These are phyloP conservation scores for Tephrocybe sp. DNA, from an alignment of 768 basidiomycete genomes.

Conservation along the genomic window DNA sequence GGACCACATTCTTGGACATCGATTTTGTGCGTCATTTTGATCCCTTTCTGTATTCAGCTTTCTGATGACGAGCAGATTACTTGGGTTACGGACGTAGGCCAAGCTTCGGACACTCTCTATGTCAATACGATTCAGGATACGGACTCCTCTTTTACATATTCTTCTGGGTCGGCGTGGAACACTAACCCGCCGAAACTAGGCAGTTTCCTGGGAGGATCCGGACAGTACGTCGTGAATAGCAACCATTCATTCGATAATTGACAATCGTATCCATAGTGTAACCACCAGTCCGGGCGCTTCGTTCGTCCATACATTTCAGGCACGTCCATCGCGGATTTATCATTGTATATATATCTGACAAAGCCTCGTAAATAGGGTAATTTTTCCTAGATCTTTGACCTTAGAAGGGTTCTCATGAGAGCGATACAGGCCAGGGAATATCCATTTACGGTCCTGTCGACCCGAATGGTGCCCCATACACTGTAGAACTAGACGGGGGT, in stretches of 20 bases:
- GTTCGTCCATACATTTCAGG: conserved; percentile 38
- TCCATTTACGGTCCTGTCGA: conserved; percentile 44
- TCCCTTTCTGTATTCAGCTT: background rate
- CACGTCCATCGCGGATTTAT: conserved; percentile 18
- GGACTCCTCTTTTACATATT: conserved; percentile 38
- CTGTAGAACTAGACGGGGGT: conserved; percentile 34
- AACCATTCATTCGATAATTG: background rate
- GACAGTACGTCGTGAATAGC: conserved; percentile 33
- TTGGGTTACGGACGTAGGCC: conserved; percentile 31
- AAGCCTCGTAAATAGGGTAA: background rate
- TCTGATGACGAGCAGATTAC: conserved; percentile 26
- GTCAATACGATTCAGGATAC: conserved; percentile 31
- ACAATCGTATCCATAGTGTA: conserved; percentile 23
- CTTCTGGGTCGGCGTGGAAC: conserved; percentile 30
- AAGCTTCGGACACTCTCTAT: conserved; percentile 22
- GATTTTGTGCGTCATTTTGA: conserved; percentile 41
- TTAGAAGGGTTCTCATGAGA: background rate
- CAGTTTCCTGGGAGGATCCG: conserved; percentile 41
- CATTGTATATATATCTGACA: background rate
- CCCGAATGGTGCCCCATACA: conserved; percentile 32
- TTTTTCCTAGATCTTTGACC: background rate
- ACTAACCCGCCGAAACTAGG: conserved; percentile 30
- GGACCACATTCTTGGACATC: conserved; percentile 37
- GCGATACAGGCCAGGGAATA: conserved; percentile 39
- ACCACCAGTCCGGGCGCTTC: conserved; percentile 31